A percentile compares a stretch with the other conserved stretches of the same genome.
Conservation (phyloP, 805 yeast species). For the Suhomyces canberraensis region DNA sequence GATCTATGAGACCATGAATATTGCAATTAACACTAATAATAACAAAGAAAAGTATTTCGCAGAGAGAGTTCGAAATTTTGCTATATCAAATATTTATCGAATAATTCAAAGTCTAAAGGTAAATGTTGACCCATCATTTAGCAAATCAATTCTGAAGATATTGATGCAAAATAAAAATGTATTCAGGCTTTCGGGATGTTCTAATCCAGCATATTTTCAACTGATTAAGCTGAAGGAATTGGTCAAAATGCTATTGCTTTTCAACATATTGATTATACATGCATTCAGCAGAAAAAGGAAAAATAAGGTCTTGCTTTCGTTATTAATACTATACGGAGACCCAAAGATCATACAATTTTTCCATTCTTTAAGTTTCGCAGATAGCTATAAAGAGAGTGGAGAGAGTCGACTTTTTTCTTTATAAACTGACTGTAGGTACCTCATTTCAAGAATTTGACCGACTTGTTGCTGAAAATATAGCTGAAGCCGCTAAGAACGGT, state of each 20-base stretch:
- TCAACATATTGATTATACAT: not conserved
- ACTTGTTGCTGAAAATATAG: conserved; percentile 66
- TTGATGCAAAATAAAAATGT: not conserved
- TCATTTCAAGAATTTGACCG: conserved; percentile 51
- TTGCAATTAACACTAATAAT: not conserved
- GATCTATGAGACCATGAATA: not conserved
- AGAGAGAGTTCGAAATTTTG: not conserved
- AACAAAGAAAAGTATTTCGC: not conserved
- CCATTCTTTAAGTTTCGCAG: not conserved
- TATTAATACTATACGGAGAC: conserved; percentile 1
- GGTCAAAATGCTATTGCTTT: not conserved
- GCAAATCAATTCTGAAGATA: not conserved
- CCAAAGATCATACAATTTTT: not conserved
- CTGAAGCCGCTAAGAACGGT: conserved; percentile 77
- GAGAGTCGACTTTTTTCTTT: not conserved
- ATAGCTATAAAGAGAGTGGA: not conserved
- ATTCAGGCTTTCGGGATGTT: not conserved
- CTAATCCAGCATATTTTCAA: no score
- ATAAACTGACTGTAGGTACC: no score
- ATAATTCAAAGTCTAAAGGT: not conserved
- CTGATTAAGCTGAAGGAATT: not conserved
- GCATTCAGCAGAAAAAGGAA: not conserved
- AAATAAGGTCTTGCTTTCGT: not conserved
- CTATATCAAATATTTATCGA: not conserved
- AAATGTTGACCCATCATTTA: not conserved